These are phyloP conservation scores for Verbena officinalis DNA, from an alignment of 257 asterid genomes.

Conservation along the genomic window DNA sequence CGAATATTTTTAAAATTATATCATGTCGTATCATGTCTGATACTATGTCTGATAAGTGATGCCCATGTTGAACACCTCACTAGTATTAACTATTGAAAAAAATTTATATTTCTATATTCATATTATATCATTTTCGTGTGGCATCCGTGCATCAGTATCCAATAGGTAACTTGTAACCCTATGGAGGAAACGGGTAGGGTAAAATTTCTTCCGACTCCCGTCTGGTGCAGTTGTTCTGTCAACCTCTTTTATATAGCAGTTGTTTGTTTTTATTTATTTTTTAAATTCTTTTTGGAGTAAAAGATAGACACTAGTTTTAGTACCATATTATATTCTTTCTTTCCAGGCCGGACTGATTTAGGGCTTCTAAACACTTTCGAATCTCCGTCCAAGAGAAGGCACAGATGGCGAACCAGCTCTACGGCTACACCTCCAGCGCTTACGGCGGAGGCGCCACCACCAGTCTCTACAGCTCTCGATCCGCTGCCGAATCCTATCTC, in stretches of 20 bases:
- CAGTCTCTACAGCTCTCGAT: slow-evolving; percentile 48
- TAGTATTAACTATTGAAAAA: no score
- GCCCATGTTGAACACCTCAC: no score
- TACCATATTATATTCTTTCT: slow-evolving; percentile 6
- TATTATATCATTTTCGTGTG: no score
- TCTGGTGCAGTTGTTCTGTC: no score
- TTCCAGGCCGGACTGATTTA: slow-evolving; percentile 26
- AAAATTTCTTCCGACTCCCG: background rate
- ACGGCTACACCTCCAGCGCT: slow-evolving; percentile 51
- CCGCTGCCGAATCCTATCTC: slow-evolving; percentile 48
- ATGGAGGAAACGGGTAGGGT: slow-evolving; percentile 15
- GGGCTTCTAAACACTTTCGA: slow-evolving; percentile 31
- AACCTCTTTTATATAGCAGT: background rate
- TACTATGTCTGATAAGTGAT: no score
- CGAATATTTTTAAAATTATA: no score
- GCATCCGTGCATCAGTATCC: no score
- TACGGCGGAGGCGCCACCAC: slow-evolving; percentile 44
- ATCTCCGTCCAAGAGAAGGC: background rate
- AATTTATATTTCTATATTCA: no score
- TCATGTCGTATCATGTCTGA: no score
- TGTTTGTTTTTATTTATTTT: no score
- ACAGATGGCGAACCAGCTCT: slow-evolving; percentile 63
- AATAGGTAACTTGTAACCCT: no score
- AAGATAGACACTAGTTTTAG: background rate
- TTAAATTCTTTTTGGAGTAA: no score